These are phyloP conservation scores for Coniella lustricola DNA, from an alignment of 2,329 filamentous ascomycete species.

Conservation along the genomic window DNA sequence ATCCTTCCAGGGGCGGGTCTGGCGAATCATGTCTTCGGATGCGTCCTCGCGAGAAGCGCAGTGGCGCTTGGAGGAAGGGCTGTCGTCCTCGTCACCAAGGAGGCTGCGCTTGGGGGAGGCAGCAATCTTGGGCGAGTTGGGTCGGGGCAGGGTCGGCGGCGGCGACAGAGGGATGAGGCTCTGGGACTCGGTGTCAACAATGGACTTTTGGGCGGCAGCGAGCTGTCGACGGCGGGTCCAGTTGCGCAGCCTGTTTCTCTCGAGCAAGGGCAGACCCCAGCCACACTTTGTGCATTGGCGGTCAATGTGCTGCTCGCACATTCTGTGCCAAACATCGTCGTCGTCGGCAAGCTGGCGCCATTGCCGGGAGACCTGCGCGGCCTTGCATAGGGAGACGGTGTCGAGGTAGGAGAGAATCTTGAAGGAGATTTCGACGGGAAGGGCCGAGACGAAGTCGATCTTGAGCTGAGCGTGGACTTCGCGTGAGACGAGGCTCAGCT, in stretches of 20 bases:
- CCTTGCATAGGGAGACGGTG: constrained; percentile 89
- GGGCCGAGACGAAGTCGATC: constrained; percentile 88
- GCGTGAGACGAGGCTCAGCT: constrained; percentile 85
- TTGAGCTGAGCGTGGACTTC: constrained; percentile 91
- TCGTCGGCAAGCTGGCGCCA: constrained; percentile 93
- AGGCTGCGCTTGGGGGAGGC: constrained; percentile 28
- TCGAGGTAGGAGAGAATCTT: constrained; percentile 91
- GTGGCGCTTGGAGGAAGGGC: constrained; percentile 25
- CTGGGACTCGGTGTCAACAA: constrained; percentile 15
- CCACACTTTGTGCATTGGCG: constrained; percentile 91
- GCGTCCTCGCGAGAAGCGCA: constrained; percentile 23
- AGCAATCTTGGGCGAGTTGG: constrained; percentile 20
- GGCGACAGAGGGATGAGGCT: constrained; percentile 19
- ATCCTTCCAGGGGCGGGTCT: constrained; percentile 78
- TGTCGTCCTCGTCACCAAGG: constrained; percentile 17
- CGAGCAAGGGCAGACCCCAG: constrained; percentile 85
- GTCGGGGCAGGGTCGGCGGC: constrained; percentile 25
- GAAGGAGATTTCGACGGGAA: constrained; percentile 85
- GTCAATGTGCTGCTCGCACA: constrained; percentile 97
- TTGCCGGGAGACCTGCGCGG: constrained; percentile 81
- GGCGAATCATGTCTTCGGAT: constrained; percentile 6
- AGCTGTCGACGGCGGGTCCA: constrained; percentile 81
- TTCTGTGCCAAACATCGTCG: constrained; percentile 94
- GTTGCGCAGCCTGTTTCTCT: constrained; percentile 78
- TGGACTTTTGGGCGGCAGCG: constrained; percentile 29